phyloP scores from a whole-genome alignment of 1,284 basidiomycete genomes.

The Ceratobasidium sp. region DNA sequence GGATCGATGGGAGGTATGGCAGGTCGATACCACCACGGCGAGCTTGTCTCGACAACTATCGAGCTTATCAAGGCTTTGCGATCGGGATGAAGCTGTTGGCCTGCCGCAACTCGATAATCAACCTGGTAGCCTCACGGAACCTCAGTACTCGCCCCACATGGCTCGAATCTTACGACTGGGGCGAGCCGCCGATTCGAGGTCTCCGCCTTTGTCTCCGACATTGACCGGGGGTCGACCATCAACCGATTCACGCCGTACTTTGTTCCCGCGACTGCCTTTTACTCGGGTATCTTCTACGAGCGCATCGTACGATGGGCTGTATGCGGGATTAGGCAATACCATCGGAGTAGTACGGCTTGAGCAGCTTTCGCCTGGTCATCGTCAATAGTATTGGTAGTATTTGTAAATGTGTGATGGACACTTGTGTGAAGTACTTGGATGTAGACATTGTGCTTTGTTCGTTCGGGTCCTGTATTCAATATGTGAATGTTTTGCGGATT shows the following conservation, averaged over 20 bases:
- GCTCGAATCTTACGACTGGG: conserved; percentile 37
- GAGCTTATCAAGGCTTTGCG: conserved; percentile 18
- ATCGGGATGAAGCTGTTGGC: conserved; percentile 14
- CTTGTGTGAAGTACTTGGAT: neutral
- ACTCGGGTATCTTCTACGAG: conserved; percentile 73
- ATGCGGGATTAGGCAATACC: conserved; percentile 84
- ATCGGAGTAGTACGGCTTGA: conserved; percentile 65
- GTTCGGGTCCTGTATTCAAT: conserved; percentile 11
- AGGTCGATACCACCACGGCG: conserved; percentile 65
- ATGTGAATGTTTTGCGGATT: conserved; percentile 5
- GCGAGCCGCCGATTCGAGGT: conserved; percentile 39
- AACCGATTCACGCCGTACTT: conserved; percentile 45
- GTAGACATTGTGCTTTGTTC: conserved; percentile 6
- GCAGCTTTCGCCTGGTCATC: neutral
- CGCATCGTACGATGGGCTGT: conserved; percentile 57
- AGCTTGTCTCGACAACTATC: conserved; percentile 17
- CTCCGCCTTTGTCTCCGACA: conserved; percentile 41
- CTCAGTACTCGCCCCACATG: conserved; percentile 37
- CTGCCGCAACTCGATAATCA: neutral
- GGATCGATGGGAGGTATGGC: conserved; percentile 84
- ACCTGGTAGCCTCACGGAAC: conserved; percentile 2
- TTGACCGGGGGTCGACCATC: conserved; percentile 49
- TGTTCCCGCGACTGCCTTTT: conserved; percentile 73
- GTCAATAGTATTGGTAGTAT: neutral
- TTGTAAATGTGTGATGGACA: neutral